Evolutionary conservation across 495 filamentous ascomycete species (phyloP), one percentile per base, ranked within the genome.

Genomic region (Letharia columbiana): DNA sequence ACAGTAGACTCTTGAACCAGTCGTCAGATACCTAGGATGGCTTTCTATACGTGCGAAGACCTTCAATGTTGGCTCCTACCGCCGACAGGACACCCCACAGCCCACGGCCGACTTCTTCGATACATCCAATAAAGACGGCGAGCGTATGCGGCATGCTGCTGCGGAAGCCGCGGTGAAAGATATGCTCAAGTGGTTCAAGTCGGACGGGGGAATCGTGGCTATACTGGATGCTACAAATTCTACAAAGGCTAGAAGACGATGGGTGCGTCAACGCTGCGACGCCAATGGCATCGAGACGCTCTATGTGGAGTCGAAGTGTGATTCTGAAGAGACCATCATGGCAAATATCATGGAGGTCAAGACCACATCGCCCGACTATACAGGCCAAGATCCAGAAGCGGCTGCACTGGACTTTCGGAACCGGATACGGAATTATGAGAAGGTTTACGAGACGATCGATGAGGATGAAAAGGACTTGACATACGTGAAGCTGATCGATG

Each of bases 331-430:
- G 49, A 75, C 96, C 60, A 94, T 98, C 77, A 95, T 96, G 90
- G 88, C 83, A 80, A 98, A 98, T 75, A 96, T 98, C 72, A 86
- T 91, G 63, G 94, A 97, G 74, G 94, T 98, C 67, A 98, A 98
- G 83, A 95, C 92, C 4, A 92, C 90, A 15, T 94, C 90, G 17
- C 94, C 94, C 3, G 94, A 98, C 75, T 98, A 98, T 76, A 79
- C 84, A 68, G 94, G 93, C 28, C 91, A 95, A 73, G 94, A 98
- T 73, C 94, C 94, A 18, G 94, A 98, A 72, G 77, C 80, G 33
- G 94, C 94, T 31, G 94, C 91, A 5, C 76, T 85, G 60, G 94
- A 98, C 75, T 98, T 98, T 78, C 87, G 90, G 62, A 89, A 93
- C 64, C 89, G 94, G 61, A 98, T 98, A 73, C 86, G 87, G 68